Conservation (phyloP, 768 basidiomycete species). For the Leccinum boreale region DNA sequence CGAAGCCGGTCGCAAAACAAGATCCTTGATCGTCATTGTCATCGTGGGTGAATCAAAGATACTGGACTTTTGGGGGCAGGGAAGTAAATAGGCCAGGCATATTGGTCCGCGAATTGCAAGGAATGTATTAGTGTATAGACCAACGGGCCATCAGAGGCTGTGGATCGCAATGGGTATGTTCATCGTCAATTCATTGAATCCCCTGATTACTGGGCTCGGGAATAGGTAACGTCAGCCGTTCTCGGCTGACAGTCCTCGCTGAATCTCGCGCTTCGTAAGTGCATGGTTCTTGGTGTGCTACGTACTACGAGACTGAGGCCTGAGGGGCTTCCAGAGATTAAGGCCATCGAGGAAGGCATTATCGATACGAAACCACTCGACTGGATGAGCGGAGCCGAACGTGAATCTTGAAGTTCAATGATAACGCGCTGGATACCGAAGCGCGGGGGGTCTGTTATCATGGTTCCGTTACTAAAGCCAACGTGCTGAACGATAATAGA, state of each 20-base stretch:
- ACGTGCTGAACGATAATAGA: background rate
- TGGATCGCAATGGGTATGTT: background rate
- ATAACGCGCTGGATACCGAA: background rate
- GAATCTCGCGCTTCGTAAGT: background rate
- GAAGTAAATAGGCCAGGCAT: conserved; percentile 46
- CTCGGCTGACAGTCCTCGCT: background rate
- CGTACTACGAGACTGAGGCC: background rate
- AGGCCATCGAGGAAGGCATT: background rate
- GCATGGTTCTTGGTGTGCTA: too few relatives aligned
- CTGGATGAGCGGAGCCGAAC: background rate
- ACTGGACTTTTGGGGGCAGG: conserved; percentile 48
- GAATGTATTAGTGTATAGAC: background rate
- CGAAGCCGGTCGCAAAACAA: conserved; percentile 56
- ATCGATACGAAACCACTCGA: background rate
- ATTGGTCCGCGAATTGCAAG: background rate
- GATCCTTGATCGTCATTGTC: conserved; percentile 41
- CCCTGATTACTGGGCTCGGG: background rate
- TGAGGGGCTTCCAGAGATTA: background rate
- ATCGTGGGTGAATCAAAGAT: conserved; percentile 12
- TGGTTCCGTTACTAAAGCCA: background rate
- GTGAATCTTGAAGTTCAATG: background rate
- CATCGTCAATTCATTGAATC: background rate
- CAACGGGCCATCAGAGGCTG: background rate
- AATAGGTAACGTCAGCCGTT: background rate
- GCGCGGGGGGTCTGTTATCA: background rate